These are phyloP conservation scores for Dendrothele bispora DNA, from an alignment of 768 basidiomycete species.

Conservation along the genomic window DNA sequence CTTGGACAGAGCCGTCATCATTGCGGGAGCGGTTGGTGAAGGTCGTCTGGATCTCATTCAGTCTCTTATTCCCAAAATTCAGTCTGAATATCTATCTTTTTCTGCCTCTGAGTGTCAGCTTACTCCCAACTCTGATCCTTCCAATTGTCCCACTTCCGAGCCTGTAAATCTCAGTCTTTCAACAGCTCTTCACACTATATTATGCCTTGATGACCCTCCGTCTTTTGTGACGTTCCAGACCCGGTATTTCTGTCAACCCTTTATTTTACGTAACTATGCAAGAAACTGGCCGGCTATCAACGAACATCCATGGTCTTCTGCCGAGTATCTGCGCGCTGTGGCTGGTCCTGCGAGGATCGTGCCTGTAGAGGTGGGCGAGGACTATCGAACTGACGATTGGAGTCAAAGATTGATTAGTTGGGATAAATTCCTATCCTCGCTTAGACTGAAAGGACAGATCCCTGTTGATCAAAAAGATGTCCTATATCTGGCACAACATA, in stretches of 20 bases:
- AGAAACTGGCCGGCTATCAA: slow-evolving; percentile 77
- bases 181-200: slow-evolving; percentile 25
- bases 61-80: slow-evolving; percentile 60
- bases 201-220: slow-evolving; percentile 46
- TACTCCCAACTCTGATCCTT: slow-evolving; percentile 1
- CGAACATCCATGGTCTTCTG: slow-evolving; percentile 67
- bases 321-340: slow-evolving; percentile 63
- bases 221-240: slow-evolving; percentile 57
- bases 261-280: slow-evolving; percentile 68
- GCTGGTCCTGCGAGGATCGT: slow-evolving; percentile 84
- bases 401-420: slow-evolving; percentile 76
- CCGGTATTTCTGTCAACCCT: slow-evolving; percentile 51
- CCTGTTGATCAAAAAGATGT: slow-evolving; percentile 23
- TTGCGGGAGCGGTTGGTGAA: slow-evolving; percentile 74
- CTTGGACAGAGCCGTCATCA: slow-evolving; percentile 80
- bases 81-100: slow-evolving; percentile 32
- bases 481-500: slow-evolving; percentile 90
- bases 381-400: slow-evolving; percentile 84
- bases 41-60: slow-evolving; percentile 62
- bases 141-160: background rate
- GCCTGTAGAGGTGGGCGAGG: slow-evolving; percentile 85
- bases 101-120: slow-evolving; percentile 1
- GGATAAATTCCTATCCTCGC: slow-evolving; percentile 66
- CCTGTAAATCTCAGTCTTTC: background rate
- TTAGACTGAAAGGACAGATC: slow-evolving; percentile 33